phyloP scores from a whole-genome alignment of 2,329 filamentous ascomycete species.

The Stagonosporopsis vannaccii region DNA sequence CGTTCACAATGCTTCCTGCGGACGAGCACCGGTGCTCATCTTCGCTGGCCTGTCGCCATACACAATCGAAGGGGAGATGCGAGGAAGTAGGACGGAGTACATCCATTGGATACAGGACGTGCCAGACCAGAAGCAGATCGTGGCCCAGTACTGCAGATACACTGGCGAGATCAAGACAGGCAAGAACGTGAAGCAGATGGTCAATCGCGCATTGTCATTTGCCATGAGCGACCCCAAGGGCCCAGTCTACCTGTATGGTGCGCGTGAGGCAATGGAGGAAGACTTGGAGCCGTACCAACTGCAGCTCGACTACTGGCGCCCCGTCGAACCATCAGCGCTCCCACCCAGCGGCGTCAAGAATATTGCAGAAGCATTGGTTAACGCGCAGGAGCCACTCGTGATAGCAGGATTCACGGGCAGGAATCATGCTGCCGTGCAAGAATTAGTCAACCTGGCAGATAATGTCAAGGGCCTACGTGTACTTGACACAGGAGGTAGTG shows the following conservation, averaged over 20 bases:
- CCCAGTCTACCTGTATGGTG: conserved; percentile 79
- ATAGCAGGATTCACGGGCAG: conserved; percentile 76
- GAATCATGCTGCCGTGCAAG: conserved; percentile 68
- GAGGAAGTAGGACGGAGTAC: conserved; percentile 76
- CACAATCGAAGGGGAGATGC: conserved; percentile 78
- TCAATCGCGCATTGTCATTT: conserved; percentile 84
- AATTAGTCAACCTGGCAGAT: conserved; percentile 72
- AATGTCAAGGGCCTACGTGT: conserved; percentile 73
- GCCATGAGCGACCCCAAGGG: conserved; percentile 79
- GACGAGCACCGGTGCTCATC: conserved; percentile 76
- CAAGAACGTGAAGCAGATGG: conserved; percentile 86
- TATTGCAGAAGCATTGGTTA: conserved; percentile 69
- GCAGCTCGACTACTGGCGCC: conserved; percentile 73
- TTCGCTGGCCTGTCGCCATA: conserved; percentile 81
- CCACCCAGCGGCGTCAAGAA: conserved; percentile 61
- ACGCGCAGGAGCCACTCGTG: conserved; percentile 71
- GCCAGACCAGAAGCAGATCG: conserved; percentile 80
- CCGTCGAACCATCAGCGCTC: conserved; percentile 72
- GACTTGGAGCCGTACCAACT: conserved; percentile 70
- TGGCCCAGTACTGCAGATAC: conserved; percentile 87
- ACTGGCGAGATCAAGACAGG: conserved; percentile 83
- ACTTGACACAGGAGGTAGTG: conserved; percentile 77
- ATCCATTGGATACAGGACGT: conserved; percentile 90
- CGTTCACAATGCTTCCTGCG: conserved; percentile 79
- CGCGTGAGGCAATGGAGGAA: conserved; percentile 82